Conservation (phyloP, 23 red algal species). For the Pyropia haitanensis region DNA sequence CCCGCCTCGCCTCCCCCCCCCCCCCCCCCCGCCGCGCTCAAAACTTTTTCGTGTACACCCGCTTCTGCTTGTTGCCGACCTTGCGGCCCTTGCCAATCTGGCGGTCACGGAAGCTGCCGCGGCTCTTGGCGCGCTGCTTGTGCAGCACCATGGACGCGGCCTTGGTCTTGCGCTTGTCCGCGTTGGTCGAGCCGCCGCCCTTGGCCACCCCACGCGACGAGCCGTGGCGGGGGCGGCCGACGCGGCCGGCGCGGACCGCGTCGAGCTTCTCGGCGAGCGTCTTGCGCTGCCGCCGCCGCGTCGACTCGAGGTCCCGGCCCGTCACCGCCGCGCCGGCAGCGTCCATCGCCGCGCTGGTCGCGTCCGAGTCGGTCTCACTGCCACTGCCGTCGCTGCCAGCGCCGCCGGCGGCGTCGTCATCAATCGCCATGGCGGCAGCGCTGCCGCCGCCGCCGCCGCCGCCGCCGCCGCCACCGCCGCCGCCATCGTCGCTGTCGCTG, state of each 20-base stretch:
- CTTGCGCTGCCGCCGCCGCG: conserved; percentile 9
- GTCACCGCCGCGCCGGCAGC: conserved; percentile 21
- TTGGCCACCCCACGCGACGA: conserved; percentile 25
- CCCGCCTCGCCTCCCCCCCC: no score
- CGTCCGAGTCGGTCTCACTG: not conserved
- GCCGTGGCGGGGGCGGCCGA: conserved; percentile 38
- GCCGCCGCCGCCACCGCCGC: not conserved
- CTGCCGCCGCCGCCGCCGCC: not conserved
- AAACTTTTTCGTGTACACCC: no score
- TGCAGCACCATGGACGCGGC: conserved; percentile 68
- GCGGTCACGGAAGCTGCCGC: conserved; percentile 26
- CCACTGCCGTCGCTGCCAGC: not conserved
- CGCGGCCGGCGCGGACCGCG: conserved; percentile 37
- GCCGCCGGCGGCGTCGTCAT: not conserved
- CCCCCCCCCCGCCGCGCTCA: no score
- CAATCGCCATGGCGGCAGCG: not conserved
- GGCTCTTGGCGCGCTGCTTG: conserved; percentile 31
- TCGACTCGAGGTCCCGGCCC: conserved; percentile 33
- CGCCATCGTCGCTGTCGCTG: not conserved
- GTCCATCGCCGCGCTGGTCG: not conserved
- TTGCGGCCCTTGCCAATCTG: conserved; percentile 42
- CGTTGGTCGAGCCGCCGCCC: conserved; percentile 60
- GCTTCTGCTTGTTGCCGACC: conserved; percentile 24
- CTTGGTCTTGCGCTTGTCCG: conserved; percentile 67
- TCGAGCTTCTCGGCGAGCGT: conserved; percentile 56